A percentile compares a stretch with the other conserved stretches of the same genome.
Evolutionary conservation across 1,284 basidiomycete genomes (phyloP).

Genomic region (Sanguinoderma infundibulare): DNA sequence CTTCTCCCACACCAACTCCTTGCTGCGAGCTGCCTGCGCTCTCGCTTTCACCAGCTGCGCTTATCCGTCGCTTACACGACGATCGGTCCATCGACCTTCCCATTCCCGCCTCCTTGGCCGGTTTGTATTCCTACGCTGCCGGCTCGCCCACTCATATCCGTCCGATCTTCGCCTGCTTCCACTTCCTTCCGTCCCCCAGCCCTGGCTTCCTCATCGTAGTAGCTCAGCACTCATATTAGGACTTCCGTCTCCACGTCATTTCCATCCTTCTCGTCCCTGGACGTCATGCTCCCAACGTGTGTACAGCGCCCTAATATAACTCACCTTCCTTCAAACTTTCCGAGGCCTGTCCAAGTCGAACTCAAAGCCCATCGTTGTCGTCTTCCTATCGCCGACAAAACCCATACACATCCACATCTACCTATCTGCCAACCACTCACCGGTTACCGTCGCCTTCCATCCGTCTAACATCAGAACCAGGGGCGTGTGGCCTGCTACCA

Average conservation of each 20-base stretch:
- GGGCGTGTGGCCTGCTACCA: background rate
- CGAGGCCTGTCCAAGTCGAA: constrained; percentile 2
- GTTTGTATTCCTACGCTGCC: background rate
- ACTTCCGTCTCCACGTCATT: background rate
- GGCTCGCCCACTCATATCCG: background rate
- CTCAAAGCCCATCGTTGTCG: constrained; percentile 4
- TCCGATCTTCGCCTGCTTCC: constrained; percentile 10
- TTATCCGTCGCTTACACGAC: constrained; percentile 1
- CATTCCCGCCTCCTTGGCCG: background rate
- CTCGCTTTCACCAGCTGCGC: background rate
- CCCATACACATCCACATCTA: background rate
- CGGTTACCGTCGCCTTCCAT: background rate
- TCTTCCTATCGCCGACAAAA: background rate
- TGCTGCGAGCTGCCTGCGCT: constrained; percentile 4
- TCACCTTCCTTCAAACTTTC: background rate
- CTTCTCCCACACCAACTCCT: background rate
- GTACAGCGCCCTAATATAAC: background rate
- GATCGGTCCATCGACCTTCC: constrained; percentile 2
- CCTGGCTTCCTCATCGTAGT: constrained; percentile 1
- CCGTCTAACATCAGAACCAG: constrained; percentile 2
- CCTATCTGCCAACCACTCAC: constrained; percentile 10
- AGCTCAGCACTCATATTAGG: background rate
- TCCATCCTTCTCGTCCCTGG: background rate
- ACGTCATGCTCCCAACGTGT: background rate
- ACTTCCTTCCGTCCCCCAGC: constrained; percentile 4